phyloP scores from a whole-genome alignment of 2,329 filamentous ascomycete species.

The Hawksworthiomyces lignivorus region DNA sequence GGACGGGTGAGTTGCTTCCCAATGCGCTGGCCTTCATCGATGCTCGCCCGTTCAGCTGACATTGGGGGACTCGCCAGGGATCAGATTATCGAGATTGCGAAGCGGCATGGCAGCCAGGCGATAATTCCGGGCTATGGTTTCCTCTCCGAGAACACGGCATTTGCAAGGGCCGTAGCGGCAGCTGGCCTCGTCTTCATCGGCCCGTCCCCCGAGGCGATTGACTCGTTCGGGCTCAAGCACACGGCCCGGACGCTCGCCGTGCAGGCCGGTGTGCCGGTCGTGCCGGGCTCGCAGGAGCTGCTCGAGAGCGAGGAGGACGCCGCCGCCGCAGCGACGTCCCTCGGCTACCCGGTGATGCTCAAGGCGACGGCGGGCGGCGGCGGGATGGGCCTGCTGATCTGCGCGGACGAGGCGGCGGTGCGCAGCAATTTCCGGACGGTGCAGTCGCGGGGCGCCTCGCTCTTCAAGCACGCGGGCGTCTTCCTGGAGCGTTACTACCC shows the following conservation, averaged over 20 bases:
- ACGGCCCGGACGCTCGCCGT: conserved; percentile 40
- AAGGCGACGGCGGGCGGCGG: conserved; percentile 77
- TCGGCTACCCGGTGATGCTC: conserved; percentile 63
- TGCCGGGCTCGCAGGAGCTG: conserved; percentile 34
- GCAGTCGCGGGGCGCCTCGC: conserved; percentile 40
- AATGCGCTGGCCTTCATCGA: background rate
- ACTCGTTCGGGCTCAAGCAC: conserved; percentile 52
- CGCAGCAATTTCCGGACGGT: conserved; percentile 38
- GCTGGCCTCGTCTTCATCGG: conserved; percentile 52
- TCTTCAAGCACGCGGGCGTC: conserved; percentile 49
- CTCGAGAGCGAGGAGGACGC: background rate
- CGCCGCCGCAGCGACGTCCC: conserved; percentile 12
- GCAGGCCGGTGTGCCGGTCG: conserved; percentile 32
- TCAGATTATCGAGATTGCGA: conserved; percentile 26
- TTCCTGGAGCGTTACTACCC: conserved; percentile 53
- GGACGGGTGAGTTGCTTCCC: too few species aligned
- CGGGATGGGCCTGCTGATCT: conserved; percentile 77
- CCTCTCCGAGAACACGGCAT: conserved; percentile 53
- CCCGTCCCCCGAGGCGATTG: conserved; percentile 44
- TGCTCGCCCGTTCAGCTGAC: conserved; percentile 17
- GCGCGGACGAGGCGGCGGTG: conserved; percentile 42
- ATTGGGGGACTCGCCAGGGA: conserved; percentile 31
- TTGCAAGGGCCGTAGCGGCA: conserved; percentile 42
- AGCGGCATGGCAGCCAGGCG: conserved; percentile 38
- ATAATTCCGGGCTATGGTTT: conserved; percentile 61